Percentiles rank a stretch among this genome's conserved stretches.
These are phyloP conservation scores for Hericium coralloides DNA, from an alignment of 768 basidiomycete genomes.

Conservation along the genomic window DNA sequence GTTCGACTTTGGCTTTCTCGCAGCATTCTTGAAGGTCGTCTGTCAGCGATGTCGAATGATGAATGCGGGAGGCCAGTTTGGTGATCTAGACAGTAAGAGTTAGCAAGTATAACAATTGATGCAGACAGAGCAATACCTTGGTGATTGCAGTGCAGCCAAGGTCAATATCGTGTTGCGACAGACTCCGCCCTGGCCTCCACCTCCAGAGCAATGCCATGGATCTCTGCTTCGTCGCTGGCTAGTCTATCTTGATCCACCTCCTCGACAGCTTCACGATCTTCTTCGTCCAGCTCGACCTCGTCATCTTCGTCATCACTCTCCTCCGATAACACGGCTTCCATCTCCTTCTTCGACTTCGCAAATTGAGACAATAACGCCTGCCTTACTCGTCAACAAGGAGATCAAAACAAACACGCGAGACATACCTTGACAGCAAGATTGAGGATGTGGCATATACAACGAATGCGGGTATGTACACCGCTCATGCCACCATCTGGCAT, in stretches of 20 bases:
- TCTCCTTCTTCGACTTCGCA: constrained; percentile 1
- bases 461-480: background rate
- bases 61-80: constrained; percentile 7
- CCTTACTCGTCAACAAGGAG: background rate
- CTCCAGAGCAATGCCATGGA: background rate
- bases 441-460: background rate
- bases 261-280: constrained; percentile 5
- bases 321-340: background rate
- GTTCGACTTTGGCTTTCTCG: background rate
- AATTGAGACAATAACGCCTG: constrained; percentile 19
- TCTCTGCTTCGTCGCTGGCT: background rate
- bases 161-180: background rate
- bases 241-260: constrained; percentile 2
- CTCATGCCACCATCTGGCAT: background rate
- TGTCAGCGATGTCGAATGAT: constrained; percentile 5
- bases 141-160: constrained; percentile 1
- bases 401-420: background rate
- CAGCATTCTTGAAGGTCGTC: constrained; percentile 6
- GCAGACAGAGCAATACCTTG: constrained; percentile 5
- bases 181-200: background rate
- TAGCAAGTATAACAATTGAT: background rate
- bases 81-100: constrained; percentile 3
- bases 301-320: constrained; percentile 2
- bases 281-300: constrained; percentile 3
- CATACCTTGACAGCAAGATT: constrained; percentile 1